These are phyloP conservation scores for Talaromyces sp. DNA, from an alignment of 2,329 filamentous ascomycete species.

Conservation along the genomic window DNA sequence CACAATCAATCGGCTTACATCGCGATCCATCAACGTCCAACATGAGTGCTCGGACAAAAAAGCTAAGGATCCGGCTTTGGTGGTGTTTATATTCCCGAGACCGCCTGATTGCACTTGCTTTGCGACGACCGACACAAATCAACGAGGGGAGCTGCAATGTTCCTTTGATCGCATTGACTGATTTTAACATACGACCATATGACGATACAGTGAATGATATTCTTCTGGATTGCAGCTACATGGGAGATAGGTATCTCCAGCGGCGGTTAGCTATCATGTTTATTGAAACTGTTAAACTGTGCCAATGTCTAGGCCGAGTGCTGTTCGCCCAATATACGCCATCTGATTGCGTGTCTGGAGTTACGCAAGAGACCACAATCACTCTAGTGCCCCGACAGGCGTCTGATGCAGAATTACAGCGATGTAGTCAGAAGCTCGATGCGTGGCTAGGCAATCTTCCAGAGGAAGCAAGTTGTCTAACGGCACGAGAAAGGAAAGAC, in stretches of 20 bases:
- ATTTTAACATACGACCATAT: conserved; percentile 71
- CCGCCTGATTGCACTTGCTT: conserved; percentile 79
- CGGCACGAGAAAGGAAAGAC: conserved; percentile 58
- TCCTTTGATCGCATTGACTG: conserved; percentile 73
- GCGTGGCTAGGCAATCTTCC: conserved; percentile 70
- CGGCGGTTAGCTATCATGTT: conserved; percentile 75
- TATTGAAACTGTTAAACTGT: conserved; percentile 81
- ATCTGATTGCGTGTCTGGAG: conserved; percentile 67
- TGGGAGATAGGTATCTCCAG: conserved; percentile 68
- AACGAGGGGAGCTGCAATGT: conserved; percentile 88
- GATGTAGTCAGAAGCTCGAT: conserved; percentile 70
- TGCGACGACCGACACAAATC: conserved; percentile 82
- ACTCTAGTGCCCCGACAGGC: conserved; percentile 82
- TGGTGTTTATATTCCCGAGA: conserved; percentile 94
- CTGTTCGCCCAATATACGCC: conserved; percentile 85
- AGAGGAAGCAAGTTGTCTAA: conserved; percentile 62
- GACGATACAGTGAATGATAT: conserved; percentile 63
- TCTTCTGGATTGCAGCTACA: conserved; percentile 58
- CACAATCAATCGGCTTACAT: conserved; percentile 82
- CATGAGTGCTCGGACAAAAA: conserved; percentile 64
- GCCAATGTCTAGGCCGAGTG: conserved; percentile 79
- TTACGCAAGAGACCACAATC: conserved; percentile 67
- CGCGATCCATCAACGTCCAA: conserved; percentile 69
- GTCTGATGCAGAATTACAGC: conserved; percentile 69
- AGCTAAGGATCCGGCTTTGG: conserved; percentile 84